A percentile compares a stretch with the other conserved stretches of the same genome.
phyloP scores from a whole-genome alignment of 2,329 filamentous ascomycete genomes.

The Pseudogymnoascus sp. region DNA sequence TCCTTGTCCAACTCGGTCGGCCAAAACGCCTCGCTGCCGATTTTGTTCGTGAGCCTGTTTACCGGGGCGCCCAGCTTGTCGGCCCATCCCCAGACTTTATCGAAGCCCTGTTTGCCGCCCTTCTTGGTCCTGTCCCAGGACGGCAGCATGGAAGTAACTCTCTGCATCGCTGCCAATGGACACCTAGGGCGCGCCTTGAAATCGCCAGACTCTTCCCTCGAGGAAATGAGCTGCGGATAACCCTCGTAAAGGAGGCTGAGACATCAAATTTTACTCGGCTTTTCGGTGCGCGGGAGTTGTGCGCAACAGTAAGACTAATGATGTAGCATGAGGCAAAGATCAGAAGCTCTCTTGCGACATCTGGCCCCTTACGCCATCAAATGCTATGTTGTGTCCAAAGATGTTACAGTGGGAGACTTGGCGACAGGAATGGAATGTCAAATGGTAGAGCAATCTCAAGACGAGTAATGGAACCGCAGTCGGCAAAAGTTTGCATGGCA shows the following conservation, averaged over 20 bases:
- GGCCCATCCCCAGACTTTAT: slow-evolving; percentile 60
- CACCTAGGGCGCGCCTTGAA: not conserved
- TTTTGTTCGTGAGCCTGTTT: slow-evolving; percentile 71
- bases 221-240: not conserved
- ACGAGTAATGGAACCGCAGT: not conserved
- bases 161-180: slow-evolving; percentile 22
- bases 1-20: slow-evolving; percentile 79
- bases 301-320: not conserved
- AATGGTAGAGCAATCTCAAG: not conserved
- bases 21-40: slow-evolving; percentile 78
- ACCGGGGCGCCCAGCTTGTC: slow-evolving; percentile 66
- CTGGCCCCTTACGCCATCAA: not conserved
- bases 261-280: slow-evolving; percentile 2
- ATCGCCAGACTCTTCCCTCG: not conserved
- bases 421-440: not conserved
- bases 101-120: slow-evolving; percentile 57
- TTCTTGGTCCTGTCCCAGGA: slow-evolving; percentile 48
- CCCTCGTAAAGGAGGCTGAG: not conserved
- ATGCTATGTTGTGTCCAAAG: not conserved
- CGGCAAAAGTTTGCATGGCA: slow-evolving; percentile 4
- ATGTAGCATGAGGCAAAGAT: not conserved
- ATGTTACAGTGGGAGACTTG: not conserved
- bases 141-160: slow-evolving; percentile 26
- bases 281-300: not conserved
- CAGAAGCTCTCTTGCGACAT: slow-evolving; percentile 2